Conservation (phyloP, 176 grass and related monocot species). For the Oryza australiensis region DNA sequence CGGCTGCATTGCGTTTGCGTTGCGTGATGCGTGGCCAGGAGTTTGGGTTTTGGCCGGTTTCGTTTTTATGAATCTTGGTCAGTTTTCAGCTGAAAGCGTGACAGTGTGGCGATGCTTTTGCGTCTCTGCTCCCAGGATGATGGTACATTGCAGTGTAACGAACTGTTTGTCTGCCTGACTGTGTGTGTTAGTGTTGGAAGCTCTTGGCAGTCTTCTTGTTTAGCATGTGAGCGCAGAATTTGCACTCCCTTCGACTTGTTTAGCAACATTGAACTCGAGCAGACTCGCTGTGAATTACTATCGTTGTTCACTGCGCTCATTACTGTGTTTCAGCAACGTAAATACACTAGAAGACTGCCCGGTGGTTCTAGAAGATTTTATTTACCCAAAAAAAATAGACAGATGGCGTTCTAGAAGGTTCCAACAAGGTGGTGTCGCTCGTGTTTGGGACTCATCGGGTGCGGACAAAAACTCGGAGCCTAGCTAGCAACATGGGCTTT, state of each 20-base stretch:
- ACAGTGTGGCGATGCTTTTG: neutral
- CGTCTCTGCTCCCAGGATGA: neutral
- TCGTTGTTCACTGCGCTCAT: too few relatives aligned
- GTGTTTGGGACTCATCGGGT: too few relatives aligned
- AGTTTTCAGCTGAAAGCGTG: neutral
- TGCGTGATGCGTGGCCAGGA: neutral
- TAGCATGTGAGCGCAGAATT: neutral
- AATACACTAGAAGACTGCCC: neutral
- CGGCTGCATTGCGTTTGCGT: neutral
- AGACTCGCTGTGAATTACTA: too few relatives aligned
- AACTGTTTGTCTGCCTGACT: neutral
- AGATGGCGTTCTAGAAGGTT: neutral
- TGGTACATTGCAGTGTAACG: neutral
- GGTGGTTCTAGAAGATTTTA: neutral
- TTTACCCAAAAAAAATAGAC: neutral
- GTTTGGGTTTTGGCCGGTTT: slow-evolving; percentile 19
- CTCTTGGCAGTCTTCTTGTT: neutral
- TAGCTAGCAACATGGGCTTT: neutral
- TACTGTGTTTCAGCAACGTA: neutral
- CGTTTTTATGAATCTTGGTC: slow-evolving; percentile 20
- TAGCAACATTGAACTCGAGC: too few relatives aligned
- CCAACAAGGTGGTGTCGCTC: neutral
- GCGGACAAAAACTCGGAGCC: neutral
- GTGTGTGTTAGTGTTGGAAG: neutral
- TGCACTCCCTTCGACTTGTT: neutral